Evolutionary conservation across 2,329 filamentous ascomycete species (phyloP).

Genomic region (Ceratocystis lukuohia): DNA sequence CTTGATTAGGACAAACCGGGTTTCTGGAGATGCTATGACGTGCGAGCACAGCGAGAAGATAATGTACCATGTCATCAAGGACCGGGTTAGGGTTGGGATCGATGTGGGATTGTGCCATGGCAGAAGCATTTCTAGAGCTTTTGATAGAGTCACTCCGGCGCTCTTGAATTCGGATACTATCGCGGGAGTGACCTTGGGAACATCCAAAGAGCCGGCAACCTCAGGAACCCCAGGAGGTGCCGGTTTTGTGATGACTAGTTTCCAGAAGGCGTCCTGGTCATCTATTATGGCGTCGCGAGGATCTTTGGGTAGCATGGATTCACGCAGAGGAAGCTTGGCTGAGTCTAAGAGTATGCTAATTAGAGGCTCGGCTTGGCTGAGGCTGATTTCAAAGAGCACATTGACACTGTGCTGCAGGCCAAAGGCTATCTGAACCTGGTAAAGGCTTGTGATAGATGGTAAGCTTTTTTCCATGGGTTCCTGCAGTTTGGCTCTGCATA

Average conservation of each 20-base stretch:
- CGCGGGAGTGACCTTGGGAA: not conserved
- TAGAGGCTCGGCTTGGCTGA: slow-evolving; percentile 9
- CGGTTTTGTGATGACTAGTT: slow-evolving; percentile 11
- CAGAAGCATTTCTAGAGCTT: slow-evolving; percentile 9
- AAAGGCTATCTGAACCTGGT: slow-evolving; percentile 11
- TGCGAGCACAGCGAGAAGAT: slow-evolving; percentile 8
- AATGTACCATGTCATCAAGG: slow-evolving; percentile 17
- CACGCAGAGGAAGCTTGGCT: not conserved
- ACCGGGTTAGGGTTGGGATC: not conserved
- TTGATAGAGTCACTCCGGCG: slow-evolving; percentile 7
- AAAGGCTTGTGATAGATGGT: slow-evolving; percentile 15
- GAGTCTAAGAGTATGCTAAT: not conserved
- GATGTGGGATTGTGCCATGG: slow-evolving; percentile 7
- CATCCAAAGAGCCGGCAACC: not conserved
- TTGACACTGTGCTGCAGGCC: not conserved
- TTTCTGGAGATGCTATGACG: not conserved
- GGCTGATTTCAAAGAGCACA: slow-evolving; percentile 14
- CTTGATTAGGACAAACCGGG: slow-evolving; percentile 11
- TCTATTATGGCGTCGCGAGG: slow-evolving; percentile 3
- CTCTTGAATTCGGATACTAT: not conserved
- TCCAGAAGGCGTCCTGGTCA: slow-evolving; percentile 18
- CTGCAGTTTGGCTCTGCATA: slow-evolving; percentile 10
- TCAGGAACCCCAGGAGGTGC: slow-evolving; percentile 6
- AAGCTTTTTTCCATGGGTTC: not conserved
- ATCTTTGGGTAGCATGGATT: not conserved